Conservation (phyloP, 75 land plant genomes). For the Adiantum capillusveneris region DNA sequence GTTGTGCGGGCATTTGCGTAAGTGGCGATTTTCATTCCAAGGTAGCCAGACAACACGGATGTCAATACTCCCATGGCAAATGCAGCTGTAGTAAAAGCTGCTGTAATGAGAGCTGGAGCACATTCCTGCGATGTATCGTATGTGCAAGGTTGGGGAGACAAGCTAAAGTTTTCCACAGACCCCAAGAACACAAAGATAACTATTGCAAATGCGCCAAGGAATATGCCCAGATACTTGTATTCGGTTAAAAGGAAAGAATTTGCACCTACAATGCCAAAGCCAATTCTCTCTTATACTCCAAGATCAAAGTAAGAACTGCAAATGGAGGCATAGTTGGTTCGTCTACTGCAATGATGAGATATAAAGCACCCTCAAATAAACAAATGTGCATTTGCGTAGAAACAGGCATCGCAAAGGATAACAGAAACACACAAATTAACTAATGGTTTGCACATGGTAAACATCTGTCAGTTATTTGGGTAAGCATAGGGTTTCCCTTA, state of each 20-base stretch:
- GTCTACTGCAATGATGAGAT: too few relatives aligned
- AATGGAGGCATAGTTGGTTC: too few relatives aligned
- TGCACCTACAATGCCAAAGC: conserved; percentile 57
- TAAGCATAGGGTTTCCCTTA: too few relatives aligned
- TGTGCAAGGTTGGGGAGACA: conserved; percentile 49
- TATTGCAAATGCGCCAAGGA: conserved; percentile 66
- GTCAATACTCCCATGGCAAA: conserved; percentile 72
- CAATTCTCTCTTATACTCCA: too few relatives aligned
- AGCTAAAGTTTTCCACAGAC: conserved; percentile 67
- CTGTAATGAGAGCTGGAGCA: conserved; percentile 71
- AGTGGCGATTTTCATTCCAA: conserved; percentile 89
- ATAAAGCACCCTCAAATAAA: too few relatives aligned
- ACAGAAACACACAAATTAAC: too few relatives aligned
- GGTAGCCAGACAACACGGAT: conserved; percentile 64
- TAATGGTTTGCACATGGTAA: too few relatives aligned
- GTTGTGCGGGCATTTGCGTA: conserved; percentile 91
- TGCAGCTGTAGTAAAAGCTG: conserved; percentile 55
- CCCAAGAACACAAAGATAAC: conserved; percentile 79
- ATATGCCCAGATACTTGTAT: conserved; percentile 65
- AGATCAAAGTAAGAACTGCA: too few relatives aligned
- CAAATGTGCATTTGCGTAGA: too few relatives aligned
- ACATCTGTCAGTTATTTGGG: too few relatives aligned
- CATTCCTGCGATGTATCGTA: conserved; percentile 41
- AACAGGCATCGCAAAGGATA: too few relatives aligned
- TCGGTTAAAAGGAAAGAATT: conserved; percentile 71